phyloP scores from a whole-genome alignment of 2,329 filamentous ascomycete genomes.

The Monosporascus sp. region DNA sequence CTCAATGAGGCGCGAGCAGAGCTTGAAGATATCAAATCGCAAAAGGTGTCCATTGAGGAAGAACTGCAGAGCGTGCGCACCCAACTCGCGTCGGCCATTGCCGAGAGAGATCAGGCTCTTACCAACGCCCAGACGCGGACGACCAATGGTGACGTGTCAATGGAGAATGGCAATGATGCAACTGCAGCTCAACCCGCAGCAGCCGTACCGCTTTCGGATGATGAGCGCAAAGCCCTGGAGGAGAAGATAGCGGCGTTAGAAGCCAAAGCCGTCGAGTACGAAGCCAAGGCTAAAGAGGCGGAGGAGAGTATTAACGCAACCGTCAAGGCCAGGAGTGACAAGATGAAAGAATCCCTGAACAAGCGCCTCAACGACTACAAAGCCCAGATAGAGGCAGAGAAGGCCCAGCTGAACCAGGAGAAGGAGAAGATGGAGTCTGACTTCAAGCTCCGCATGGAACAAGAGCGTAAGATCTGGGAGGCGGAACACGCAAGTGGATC shows the following conservation, averaged over 20 bases:
- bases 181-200: constrained; percentile 14
- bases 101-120: constrained; percentile 59
- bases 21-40: constrained; percentile 57
- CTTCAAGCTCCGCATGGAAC: constrained; percentile 23
- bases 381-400: constrained; percentile 38
- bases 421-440: constrained; percentile 57
- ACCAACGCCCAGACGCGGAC: constrained; percentile 29
- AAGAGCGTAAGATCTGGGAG: constrained; percentile 26
- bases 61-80: constrained; percentile 49
- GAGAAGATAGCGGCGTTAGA: constrained; percentile 56
- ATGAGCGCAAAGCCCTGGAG: constrained; percentile 56
- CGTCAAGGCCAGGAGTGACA: constrained; percentile 60
- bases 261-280: constrained; percentile 57
- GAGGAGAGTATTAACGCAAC: constrained; percentile 57
- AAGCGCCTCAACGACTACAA: constrained; percentile 66
- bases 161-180: constrained; percentile 22
- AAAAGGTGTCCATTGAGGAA: constrained; percentile 64
- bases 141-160: constrained; percentile 22
- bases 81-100: constrained; percentile 57
- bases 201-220: constrained; percentile 40
- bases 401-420: constrained; percentile 57
- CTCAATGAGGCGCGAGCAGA: constrained; percentile 49
- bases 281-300: constrained; percentile 57
- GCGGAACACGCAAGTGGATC: constrained; percentile 14
- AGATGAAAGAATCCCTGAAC: constrained; percentile 63